A percentile compares a stretch with the other conserved stretches of the same genome.
phyloP scores from a whole-genome alignment of 176 grass and related monocot genomes.

The Chrysopogon serrulatus region DNA sequence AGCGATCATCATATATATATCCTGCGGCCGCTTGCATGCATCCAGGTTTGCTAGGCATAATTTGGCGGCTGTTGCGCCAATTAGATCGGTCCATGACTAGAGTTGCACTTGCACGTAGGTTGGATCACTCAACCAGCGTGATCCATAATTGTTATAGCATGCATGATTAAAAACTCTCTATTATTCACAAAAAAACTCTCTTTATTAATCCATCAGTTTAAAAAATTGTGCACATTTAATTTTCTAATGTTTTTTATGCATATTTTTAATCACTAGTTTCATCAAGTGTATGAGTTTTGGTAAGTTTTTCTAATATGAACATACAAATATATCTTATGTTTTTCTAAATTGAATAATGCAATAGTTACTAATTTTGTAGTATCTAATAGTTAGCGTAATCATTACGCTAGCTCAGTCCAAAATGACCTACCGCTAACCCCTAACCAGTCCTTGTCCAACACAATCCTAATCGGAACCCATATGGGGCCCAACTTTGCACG shows the following conservation, averaged over 20 bases:
- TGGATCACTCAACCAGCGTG: not conserved
- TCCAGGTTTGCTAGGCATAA: not conserved
- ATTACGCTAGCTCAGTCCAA: not conserved
- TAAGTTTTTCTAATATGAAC: not conserved
- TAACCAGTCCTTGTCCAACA: not conserved
- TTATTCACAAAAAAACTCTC: not conserved
- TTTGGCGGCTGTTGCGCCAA: not conserved
- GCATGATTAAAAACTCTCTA: not conserved
- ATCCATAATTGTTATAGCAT: not conserved
- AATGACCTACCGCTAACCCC: not conserved
- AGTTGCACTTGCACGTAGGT: not conserved
- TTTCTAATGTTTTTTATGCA: not conserved
- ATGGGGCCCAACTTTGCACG: not conserved
- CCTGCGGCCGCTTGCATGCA: not conserved
- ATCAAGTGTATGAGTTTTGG: not conserved
- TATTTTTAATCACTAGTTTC: not conserved
- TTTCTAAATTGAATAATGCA: not conserved
- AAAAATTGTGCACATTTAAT: not conserved
- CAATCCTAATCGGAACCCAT: not conserved
- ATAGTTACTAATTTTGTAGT: not conserved
- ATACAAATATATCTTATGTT: not conserved
- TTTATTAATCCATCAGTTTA: not conserved
- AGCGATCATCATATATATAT: not conserved
- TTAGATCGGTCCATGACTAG: not conserved
- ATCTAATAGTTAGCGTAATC: not conserved